Evolutionary conservation across 176 grass and related monocot species (phyloP).

Genomic region (Phyllostachys edulis): DNA sequence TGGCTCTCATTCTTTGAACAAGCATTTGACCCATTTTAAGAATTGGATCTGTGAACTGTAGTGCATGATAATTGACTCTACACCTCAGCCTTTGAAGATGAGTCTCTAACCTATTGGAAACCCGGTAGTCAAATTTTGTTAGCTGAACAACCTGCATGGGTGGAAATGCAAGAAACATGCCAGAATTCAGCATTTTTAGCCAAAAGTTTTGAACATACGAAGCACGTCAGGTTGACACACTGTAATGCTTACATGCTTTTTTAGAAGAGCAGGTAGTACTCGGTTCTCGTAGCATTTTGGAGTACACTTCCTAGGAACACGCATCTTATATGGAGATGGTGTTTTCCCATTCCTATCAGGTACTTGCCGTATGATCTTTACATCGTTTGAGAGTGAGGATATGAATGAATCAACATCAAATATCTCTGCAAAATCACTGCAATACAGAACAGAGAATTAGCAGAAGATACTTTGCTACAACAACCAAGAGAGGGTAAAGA

Average conservation of each 20-base stretch:
- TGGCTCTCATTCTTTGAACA: constrained; percentile 61
- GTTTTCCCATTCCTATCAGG: constrained; percentile 60
- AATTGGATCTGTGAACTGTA: constrained; percentile 85
- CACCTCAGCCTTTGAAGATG: constrained; percentile 88
- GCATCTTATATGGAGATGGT: constrained; percentile 71
- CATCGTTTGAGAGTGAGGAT: constrained; percentile 71
- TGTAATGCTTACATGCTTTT: constrained; percentile 70
- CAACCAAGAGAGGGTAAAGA: constrained; percentile 28
- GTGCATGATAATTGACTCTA: constrained; percentile 89
- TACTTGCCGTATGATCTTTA: constrained; percentile 74
- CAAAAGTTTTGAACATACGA: constrained; percentile 8
- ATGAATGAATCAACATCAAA: constrained; percentile 92
- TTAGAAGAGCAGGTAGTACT: constrained; percentile 80
- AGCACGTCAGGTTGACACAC: neutral
- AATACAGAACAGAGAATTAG: constrained; percentile 30
- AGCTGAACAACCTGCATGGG: constrained; percentile 71
- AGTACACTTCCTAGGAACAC: constrained; percentile 90
- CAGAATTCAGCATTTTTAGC: constrained; percentile 12
- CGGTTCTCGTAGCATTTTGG: constrained; percentile 77
- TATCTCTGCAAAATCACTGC: constrained; percentile 85
- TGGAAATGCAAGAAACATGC: constrained; percentile 6
- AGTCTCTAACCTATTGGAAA: constrained; percentile 75
- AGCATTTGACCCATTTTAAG: constrained; percentile 65
- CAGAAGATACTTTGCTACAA: neutral
- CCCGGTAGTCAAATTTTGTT: constrained; percentile 81